Percentiles rank a stretch among this genome's conserved stretches.
Conservation (phyloP, 1,284 basidiomycete species). For the Rhizopogon hawkerae region DNA sequence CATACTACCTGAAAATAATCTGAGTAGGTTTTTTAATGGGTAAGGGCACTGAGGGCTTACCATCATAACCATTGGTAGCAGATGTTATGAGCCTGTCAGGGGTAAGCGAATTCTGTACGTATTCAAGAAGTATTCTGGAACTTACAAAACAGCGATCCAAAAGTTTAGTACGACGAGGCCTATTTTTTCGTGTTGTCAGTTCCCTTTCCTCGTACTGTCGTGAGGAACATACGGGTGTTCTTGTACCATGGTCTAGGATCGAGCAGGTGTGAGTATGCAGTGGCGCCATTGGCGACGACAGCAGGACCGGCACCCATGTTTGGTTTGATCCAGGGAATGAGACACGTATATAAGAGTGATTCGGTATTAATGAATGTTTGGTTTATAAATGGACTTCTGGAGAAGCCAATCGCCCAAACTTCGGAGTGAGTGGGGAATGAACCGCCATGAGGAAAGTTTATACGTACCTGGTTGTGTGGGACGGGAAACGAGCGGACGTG, state of each 20-base stretch:
- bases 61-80: constrained; percentile 27
- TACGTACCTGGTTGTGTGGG: background rate
- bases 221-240: constrained; percentile 10
- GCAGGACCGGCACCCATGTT: constrained; percentile 10
- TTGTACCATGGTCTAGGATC: constrained; percentile 18
- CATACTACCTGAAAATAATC: constrained; percentile 15
- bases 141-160: constrained; percentile 31
- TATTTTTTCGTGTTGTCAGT: constrained; percentile 6
- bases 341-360: background rate
- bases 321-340: background rate
- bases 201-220: background rate
- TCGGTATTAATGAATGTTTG: background rate
- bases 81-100: constrained; percentile 30
- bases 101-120: background rate
- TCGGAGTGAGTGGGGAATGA: background rate
- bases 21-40: background rate
- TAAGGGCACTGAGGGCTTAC: constrained; percentile 2
- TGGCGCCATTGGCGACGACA: constrained; percentile 5
- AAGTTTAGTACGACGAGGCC: constrained; percentile 29
- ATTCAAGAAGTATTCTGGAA: background rate
- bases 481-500: constrained; percentile 1
- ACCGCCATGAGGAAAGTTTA: background rate
- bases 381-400: background rate
- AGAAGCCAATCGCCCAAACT: background rate
- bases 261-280: constrained; percentile 15